Percentiles rank a stretch among this genome's conserved stretches.
Conservation (phyloP, 2,329 filamentous ascomycete genomes). For the Penicillium crustosum region DNA sequence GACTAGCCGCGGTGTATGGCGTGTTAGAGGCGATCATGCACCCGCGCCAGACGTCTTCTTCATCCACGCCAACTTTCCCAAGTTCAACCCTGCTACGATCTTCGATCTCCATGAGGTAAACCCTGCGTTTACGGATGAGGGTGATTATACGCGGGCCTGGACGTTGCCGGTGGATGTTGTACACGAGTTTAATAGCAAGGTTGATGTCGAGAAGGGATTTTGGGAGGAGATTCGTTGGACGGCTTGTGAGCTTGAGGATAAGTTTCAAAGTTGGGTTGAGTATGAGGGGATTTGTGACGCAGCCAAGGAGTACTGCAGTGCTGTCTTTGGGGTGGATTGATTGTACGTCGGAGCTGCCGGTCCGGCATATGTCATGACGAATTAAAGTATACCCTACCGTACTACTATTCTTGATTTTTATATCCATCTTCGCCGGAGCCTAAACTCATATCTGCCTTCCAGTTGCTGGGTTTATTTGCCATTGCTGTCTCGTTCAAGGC, state of each 20-base stretch:
- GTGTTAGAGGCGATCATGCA: slow-evolving; percentile 32
- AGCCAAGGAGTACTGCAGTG: slow-evolving; percentile 34
- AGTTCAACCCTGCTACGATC: slow-evolving; percentile 41
- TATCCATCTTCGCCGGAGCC: too few relatives aligned
- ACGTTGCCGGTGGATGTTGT: slow-evolving; percentile 33
- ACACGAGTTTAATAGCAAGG: slow-evolving; percentile 26
- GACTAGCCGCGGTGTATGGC: slow-evolving; percentile 28
- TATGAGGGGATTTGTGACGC: slow-evolving; percentile 33
- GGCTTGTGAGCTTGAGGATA: slow-evolving; percentile 39
- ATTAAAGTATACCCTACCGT: too few relatives aligned
- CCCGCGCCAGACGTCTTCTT: slow-evolving; percentile 38
- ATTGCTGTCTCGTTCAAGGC: too few relatives aligned
- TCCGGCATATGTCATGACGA: too few relatives aligned
- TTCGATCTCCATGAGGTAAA: slow-evolving; percentile 32
- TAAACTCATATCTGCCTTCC: too few relatives aligned
- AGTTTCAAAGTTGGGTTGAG: slow-evolving; percentile 33
- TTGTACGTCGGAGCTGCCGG: neutral
- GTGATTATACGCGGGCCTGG: slow-evolving; percentile 35
- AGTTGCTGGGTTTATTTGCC: too few relatives aligned
- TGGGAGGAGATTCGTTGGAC: slow-evolving; percentile 43
- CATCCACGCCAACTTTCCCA: slow-evolving; percentile 44
- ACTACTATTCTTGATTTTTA: too few relatives aligned
- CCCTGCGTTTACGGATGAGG: slow-evolving; percentile 31
- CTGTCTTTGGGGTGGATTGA: slow-evolving; percentile 25
- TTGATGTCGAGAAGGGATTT: slow-evolving; percentile 39